Evolutionary conservation across 2,329 filamentous ascomycete genomes (phyloP).

Genomic region (Alternaria sp.): DNA sequence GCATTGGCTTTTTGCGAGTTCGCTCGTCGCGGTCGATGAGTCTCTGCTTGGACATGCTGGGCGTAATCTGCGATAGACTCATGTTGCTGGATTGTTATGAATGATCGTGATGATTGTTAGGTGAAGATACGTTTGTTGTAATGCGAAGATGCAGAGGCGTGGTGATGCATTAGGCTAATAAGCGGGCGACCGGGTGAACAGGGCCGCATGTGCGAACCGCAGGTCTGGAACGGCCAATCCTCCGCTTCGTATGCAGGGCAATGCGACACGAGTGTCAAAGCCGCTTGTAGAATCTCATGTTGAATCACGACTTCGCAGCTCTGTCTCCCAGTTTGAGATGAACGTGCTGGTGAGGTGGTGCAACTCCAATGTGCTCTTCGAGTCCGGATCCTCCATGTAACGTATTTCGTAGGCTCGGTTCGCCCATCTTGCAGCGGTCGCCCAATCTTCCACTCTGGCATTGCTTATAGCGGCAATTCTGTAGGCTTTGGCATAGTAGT

Average conservation of each 20-base stretch:
- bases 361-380: constrained; percentile 37
- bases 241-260: not conserved
- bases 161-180: constrained; percentile 33
- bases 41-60: constrained; percentile 17
- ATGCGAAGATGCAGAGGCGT: constrained; percentile 4
- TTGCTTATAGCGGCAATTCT: constrained; percentile 40
- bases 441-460: constrained; percentile 38
- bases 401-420: constrained; percentile 40
- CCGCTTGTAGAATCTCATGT: not conserved
- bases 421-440: constrained; percentile 38
- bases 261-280: not conserved
- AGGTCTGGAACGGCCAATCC: constrained; percentile 7
- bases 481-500: constrained; percentile 45
- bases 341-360: constrained; percentile 36
- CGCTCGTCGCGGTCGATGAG: constrained; percentile 69
- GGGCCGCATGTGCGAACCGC: constrained; percentile 25
- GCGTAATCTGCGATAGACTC: not conserved
- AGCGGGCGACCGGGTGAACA: constrained; percentile 20
- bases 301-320: constrained; percentile 20
- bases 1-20: constrained; percentile 72
- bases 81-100: not conserved
- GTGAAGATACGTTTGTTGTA: constrained; percentile 7
- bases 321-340: constrained; percentile 37
- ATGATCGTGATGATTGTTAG: not conserved
- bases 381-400: constrained; percentile 37